phyloP scores from a whole-genome alignment of 257 asterid species.

The Solanum tacnaense region DNA sequence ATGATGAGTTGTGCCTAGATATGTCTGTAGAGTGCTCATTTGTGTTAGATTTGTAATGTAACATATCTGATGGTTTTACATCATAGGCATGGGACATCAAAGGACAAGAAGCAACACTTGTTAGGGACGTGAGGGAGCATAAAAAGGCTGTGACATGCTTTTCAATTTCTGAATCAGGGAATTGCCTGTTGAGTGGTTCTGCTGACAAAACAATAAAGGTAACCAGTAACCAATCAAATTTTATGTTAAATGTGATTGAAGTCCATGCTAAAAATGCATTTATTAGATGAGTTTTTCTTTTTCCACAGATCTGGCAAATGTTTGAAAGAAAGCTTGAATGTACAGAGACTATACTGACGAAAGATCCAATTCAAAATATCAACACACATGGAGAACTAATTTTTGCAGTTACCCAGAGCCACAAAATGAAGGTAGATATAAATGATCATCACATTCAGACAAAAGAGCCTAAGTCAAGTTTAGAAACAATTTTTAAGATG shows the following conservation, averaged over 20 bases:
- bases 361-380: slow-evolving; percentile 54
- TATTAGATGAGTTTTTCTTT: not conserved
- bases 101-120: slow-evolving; percentile 63
- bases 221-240: not conserved
- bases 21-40: not conserved
- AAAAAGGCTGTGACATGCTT: slow-evolving; percentile 74
- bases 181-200: slow-evolving; percentile 73
- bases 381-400: slow-evolving; percentile 55
- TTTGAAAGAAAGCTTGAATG: slow-evolving; percentile 49
- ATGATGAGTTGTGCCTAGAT: not conserved
- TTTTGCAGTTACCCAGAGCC: slow-evolving; percentile 48
- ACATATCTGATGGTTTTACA: not conserved
- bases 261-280: not conserved
- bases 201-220: slow-evolving; percentile 83
- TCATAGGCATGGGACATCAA: slow-evolving; percentile 80
- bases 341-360: slow-evolving; percentile 54
- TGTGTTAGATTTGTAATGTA: not conserved
- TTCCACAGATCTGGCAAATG: slow-evolving; percentile 67
- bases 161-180: slow-evolving; percentile 61
- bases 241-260: not conserved
- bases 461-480: not conserved
- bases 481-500: not conserved
- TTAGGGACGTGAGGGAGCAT: slow-evolving; percentile 47
- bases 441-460: not conserved
- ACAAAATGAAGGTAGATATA: slow-evolving; percentile 54